Base-by-base conservation (phyloP, 768 basidiomycete genomes). In the Sutorius australiensis region DNA sequence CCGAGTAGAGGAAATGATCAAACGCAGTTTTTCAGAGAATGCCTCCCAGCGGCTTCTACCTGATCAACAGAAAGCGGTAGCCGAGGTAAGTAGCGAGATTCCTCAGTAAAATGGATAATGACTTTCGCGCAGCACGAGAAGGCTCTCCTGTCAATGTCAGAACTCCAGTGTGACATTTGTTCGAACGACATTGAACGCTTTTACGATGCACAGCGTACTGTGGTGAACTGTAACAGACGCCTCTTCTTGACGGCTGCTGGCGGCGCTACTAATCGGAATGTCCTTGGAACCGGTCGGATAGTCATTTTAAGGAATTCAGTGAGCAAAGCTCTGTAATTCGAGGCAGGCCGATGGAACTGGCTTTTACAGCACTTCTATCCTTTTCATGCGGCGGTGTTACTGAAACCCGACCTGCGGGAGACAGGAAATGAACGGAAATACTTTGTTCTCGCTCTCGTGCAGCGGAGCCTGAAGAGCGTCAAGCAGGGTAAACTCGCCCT, bases 1-100 rank as follows among this genome's bases (percentile, higher is more conserved):
- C 43, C 79, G 86, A 54, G 95, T 98, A 16, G 97, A 99, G 66
- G 97, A 99, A 71, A 99, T 99, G 97, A 98, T 99, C 67, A 98
- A 98, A 70, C 80, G 97, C 36, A 94, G 92, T 67, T 99, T 99
- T 71, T 98, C 97, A 16, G 97, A 99, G 74, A 98, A 98, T 65
- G 86, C 93, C 1, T 89, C 97, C 0, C 97, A 99, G 65, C 79
- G 87, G 36, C 74, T 98, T 40, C 74, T 98, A 30, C 97, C 97
- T 5, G 93, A 95, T 50, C 92, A 98, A 56, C 93, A 98, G 69
- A 85, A 87, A 67, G 82, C 87, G 65, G 89, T 98, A 21, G 67
- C 77, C 2, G 86, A 95, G 76, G 95, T 92, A 55, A 62, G 79
- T 64, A 47, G 11, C 6, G 10, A 34, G 12, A 14, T 28, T 42